Evolutionary conservation across 768 basidiomycete species (phyloP).

Genomic region (Russula griseocarnosa): DNA sequence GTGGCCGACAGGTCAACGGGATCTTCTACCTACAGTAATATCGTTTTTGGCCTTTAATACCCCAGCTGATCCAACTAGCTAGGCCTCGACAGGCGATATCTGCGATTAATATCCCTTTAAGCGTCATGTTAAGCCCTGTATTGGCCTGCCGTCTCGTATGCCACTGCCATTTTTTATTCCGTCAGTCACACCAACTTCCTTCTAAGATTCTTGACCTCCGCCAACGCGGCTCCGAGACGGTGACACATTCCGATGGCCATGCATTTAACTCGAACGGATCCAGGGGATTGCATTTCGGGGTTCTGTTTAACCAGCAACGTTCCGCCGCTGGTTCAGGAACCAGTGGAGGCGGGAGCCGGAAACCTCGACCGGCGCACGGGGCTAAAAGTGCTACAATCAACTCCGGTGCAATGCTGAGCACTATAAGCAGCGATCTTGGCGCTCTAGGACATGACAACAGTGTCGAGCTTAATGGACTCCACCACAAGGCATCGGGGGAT

Average conservation of each 20-base stretch:
- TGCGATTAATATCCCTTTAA: constrained; percentile 78
- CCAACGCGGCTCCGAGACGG: constrained; percentile 76
- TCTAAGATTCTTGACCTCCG: constrained; percentile 73
- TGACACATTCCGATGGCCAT: constrained; percentile 51
- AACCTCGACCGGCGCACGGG: constrained; percentile 17
- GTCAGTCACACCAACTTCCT: not conserved
- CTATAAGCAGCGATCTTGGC: constrained; percentile 25
- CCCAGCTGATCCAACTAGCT: constrained; percentile 18
- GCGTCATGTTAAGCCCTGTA: constrained; percentile 77
- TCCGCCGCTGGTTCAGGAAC: constrained; percentile 23
- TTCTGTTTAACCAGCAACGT: constrained; percentile 27
- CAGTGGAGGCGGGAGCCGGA: constrained; percentile 10
- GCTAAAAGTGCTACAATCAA: constrained; percentile 19
- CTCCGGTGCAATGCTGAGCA: constrained; percentile 26
- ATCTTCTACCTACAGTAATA: constrained; percentile 81
- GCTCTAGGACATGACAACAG: constrained; percentile 19
- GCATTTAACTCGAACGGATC: constrained; percentile 23
- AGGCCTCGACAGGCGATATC: constrained; percentile 81
- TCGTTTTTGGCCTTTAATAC: constrained; percentile 18
- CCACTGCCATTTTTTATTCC: not conserved
- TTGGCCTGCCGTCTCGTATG: constrained; percentile 73
- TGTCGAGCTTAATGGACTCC: constrained; percentile 28
- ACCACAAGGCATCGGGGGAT: constrained; percentile 36
- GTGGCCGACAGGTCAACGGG: constrained; percentile 55
- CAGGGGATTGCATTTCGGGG: constrained; percentile 23